These are phyloP conservation scores for Grosmannia huntii DNA, from an alignment of 2,329 filamentous ascomycete species.

Conservation along the genomic window DNA sequence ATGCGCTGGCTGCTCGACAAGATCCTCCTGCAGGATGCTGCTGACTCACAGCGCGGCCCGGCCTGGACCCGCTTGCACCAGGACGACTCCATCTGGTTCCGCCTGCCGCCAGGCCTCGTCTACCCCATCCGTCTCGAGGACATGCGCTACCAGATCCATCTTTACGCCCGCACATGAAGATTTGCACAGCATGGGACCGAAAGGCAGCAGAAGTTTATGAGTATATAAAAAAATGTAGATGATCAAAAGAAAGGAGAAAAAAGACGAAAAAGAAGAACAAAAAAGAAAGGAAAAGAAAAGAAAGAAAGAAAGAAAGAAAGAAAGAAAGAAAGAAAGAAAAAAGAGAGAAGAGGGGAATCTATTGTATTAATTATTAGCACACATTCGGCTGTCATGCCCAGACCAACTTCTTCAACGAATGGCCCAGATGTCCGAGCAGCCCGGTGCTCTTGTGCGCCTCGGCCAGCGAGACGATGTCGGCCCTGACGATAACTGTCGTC, in stretches of 20 bases:
- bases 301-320: background rate
- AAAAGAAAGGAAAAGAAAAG: background rate
- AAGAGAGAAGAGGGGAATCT: background rate
- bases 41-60: constrained; percentile 13
- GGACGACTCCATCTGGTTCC: constrained; percentile 76
- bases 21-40: constrained; percentile 40
- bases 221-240: background rate
- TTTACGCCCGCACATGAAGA: constrained; percentile 43
- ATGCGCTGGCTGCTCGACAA: constrained; percentile 91
- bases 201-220: too few relatives aligned
- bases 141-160: constrained; percentile 87
- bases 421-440: constrained; percentile 72
- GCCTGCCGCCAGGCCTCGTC: constrained; percentile 49
- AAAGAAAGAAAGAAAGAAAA: background rate
- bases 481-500: constrained; percentile 37
- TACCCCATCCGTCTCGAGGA: constrained; percentile 86
- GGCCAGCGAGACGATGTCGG: constrained; percentile 68
- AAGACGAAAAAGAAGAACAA: background rate
- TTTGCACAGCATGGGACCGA: background rate
- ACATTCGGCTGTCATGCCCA: constrained; percentile 42
- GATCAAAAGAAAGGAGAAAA: too few relatives aligned
- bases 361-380: background rate
- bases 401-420: constrained; percentile 86
- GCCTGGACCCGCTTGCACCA: constrained; percentile 64
- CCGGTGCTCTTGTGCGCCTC: constrained; percentile 83